Evolutionary conservation across 495 filamentous ascomycete species (phyloP).

Genomic region (Trichoderma erinaceum): DNA sequence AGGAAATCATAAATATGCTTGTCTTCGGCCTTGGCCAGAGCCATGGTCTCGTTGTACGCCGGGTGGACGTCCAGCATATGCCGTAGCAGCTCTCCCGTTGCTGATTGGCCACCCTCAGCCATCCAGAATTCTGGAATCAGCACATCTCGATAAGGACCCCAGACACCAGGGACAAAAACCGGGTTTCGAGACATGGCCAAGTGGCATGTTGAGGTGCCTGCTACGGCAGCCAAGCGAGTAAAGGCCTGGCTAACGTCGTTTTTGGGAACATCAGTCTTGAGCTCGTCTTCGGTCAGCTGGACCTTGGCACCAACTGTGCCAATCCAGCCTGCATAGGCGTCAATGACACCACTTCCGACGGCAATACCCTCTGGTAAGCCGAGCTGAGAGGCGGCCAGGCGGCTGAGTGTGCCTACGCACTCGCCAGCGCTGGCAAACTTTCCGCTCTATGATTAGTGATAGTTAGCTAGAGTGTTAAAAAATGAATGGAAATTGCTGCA

Average conservation of each 20-base stretch:
- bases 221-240: slow-evolving; percentile 86
- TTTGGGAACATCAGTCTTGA: slow-evolving; percentile 53
- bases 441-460: slow-evolving; percentile 59
- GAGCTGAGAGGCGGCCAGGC: slow-evolving; percentile 74
- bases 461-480: slow-evolving; percentile 19
- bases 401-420: slow-evolving; percentile 73
- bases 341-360: slow-evolving; percentile 92
- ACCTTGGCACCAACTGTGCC: slow-evolving; percentile 97
- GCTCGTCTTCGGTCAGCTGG: slow-evolving; percentile 53
- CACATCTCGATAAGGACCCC: slow-evolving; percentile 94
- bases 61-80: slow-evolving; percentile 92
- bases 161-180: slow-evolving; percentile 88
- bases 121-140: slow-evolving; percentile 89
- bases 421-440: slow-evolving; percentile 86
- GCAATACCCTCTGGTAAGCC: slow-evolving; percentile 85
- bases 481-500: slow-evolving; percentile 21
- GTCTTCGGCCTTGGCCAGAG: slow-evolving; percentile 68
- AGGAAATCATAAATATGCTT: slow-evolving; percentile 90
- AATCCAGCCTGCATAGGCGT: slow-evolving; percentile 97
- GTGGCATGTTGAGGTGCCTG: slow-evolving; percentile 95
- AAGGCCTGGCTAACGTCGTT: slow-evolving; percentile 90
- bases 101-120: slow-evolving; percentile 93
- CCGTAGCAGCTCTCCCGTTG: slow-evolving; percentile 88
- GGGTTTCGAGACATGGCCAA: slow-evolving; percentile 88
- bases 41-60: slow-evolving; percentile 69